phyloP scores from a whole-genome alignment of 306 rosid species.

The Vigna unguiculata region DNA sequence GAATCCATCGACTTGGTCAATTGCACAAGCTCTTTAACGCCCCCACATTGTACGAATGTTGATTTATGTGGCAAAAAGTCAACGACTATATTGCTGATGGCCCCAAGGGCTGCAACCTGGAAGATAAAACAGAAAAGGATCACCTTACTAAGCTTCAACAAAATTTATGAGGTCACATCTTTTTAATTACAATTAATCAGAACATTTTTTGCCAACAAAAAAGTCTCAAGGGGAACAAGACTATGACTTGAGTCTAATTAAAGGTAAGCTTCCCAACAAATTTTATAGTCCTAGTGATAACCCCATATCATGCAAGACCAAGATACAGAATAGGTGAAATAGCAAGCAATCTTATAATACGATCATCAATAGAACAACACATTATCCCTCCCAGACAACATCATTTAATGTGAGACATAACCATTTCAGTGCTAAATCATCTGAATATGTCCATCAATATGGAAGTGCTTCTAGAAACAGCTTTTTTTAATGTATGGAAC shows the following conservation, averaged over 20 bases:
- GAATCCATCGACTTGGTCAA: slow-evolving; percentile 91
- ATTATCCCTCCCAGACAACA: neutral
- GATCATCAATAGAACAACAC: neutral
- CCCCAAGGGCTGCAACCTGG: slow-evolving; percentile 93
- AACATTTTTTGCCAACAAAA: neutral
- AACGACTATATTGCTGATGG: slow-evolving; percentile 82
- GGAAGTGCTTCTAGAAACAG: neutral
- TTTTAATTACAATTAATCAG: slow-evolving; percentile 7
- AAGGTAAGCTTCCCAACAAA: slow-evolving; percentile 7
- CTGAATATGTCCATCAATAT: slow-evolving; percentile 10
- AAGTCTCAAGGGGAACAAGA: neutral
- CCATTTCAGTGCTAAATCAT: neutral
- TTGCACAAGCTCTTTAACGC: slow-evolving; percentile 78
- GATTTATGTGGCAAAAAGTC: slow-evolving; percentile 70
- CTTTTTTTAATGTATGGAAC: neutral
- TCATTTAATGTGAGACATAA: slow-evolving; percentile 16
- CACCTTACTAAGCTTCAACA: slow-evolving; percentile 22
- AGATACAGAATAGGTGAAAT: slow-evolving; percentile 6
- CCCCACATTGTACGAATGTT: slow-evolving; percentile 74
- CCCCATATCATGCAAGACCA: slow-evolving; percentile 18
- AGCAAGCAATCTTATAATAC: slow-evolving; percentile 23
- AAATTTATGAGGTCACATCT: neutral
- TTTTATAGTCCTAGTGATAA: neutral
- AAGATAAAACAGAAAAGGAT: slow-evolving; percentile 44
- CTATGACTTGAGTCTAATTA: slow-evolving; percentile 20